These are phyloP conservation scores for Rosa chinensis DNA, from an alignment of 306 rosid genomes.

Conservation along the genomic window DNA sequence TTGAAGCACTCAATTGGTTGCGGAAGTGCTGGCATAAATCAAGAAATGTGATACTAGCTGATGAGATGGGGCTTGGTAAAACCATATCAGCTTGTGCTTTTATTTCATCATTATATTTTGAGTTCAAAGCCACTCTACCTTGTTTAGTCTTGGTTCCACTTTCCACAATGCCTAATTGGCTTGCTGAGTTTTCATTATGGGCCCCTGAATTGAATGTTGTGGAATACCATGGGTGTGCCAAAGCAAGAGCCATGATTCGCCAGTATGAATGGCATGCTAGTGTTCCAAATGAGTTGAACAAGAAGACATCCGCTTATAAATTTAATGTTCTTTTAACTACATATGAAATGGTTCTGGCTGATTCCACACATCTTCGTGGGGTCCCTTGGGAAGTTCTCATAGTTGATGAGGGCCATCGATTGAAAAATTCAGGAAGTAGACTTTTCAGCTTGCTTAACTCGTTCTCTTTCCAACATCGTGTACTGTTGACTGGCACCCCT, in stretches of 20 bases:
- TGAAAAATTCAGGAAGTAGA: conserved; percentile 96
- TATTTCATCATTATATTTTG: conserved; percentile 75
- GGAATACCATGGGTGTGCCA: conserved; percentile 98
- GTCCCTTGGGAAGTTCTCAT: conserved; percentile 99
- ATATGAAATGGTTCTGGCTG: conserved; percentile 97
- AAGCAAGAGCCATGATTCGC: conserved; percentile 90
- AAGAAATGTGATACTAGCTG: conserved; percentile 97
- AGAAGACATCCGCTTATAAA: conserved; percentile 76
- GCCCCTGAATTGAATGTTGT: conserved; percentile 95
- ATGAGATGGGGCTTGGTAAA: conserved; percentile 99
- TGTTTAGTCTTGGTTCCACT: conserved; percentile 98
- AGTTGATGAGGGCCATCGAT: conserved; percentile 97
- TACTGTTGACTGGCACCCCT: conserved; percentile 98
- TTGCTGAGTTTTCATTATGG: conserved; percentile 90
- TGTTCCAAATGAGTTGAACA: conserved; percentile 52
- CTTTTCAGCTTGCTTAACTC: conserved; percentile 96
- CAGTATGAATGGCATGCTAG: conserved; percentile 98
- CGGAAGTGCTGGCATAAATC: conserved; percentile 93
- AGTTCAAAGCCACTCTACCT: conserved; percentile 90
- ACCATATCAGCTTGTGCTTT: conserved; percentile 96
- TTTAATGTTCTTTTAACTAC: conserved; percentile 95
- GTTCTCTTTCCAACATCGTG: conserved; percentile 93
- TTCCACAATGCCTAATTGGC: conserved; percentile 99
- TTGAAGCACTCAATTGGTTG: conserved; percentile 99
- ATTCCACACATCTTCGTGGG: conserved; percentile 90